Conservation (phyloP, 2,329 filamentous ascomycete species). For the Diaporthe humulicola region DNA sequence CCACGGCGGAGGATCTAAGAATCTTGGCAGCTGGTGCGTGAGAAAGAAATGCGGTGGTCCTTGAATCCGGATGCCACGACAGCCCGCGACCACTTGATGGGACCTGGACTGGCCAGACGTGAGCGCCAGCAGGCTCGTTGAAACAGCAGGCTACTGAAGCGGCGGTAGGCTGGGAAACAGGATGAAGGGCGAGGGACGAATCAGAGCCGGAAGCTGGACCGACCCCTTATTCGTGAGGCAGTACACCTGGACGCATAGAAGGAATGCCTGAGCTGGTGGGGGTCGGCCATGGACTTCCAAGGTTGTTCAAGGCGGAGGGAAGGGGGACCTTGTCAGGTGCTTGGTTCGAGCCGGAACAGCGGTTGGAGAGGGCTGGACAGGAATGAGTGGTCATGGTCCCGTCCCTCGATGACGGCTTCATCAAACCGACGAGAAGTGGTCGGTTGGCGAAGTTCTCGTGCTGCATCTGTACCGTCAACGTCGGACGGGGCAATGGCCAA, state of each 20-base stretch:
- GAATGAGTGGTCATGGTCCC: background rate
- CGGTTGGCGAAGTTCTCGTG: background rate
- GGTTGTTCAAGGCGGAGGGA: background rate
- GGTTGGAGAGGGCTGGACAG: background rate
- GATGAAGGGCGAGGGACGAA: conserved; percentile 1
- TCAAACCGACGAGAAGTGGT: background rate
- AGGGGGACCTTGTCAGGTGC: conserved; percentile 11
- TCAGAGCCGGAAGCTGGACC: background rate
- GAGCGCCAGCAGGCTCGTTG: conserved; percentile 4
- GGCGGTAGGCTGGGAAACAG: conserved; percentile 4
- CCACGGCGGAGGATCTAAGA: background rate
- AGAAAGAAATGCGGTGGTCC: background rate
- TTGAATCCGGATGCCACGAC: conserved; percentile 1
- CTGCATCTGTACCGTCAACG: background rate
- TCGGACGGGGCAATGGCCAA: background rate
- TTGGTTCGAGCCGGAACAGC: background rate
- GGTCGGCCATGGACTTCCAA: conserved; percentile 1
- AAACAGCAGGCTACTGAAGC: conserved; percentile 16
- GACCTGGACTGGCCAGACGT: conserved; percentile 3
- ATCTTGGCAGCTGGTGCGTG: conserved; percentile 20
- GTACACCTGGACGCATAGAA: conserved; percentile 7
- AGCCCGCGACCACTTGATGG: background rate
- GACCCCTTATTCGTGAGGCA: conserved; percentile 20
- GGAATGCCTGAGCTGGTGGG: conserved; percentile 13
- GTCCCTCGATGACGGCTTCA: background rate